Evolutionary conservation across 805 yeast genomes (phyloP), one percentile per base, ranked within the genome.

Genomic region (Ogataea siamensis): DNA sequence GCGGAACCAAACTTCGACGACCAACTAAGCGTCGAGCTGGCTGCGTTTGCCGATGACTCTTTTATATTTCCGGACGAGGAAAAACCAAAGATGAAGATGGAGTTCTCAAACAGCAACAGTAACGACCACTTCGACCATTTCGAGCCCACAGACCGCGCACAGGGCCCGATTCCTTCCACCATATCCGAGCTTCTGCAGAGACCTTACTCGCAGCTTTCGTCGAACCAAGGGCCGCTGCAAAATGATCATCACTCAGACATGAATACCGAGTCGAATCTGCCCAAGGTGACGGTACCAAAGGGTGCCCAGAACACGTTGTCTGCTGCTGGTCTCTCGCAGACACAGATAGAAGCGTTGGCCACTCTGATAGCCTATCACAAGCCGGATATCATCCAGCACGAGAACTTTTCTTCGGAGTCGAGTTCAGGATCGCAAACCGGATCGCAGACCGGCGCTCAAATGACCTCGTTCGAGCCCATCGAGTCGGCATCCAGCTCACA

Each of bases 41-140:
- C 87, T 12, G 89, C 88, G 1, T 84, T 84, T 70, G 91, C 89
- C 0, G 89, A 83, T 51, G 89, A 83, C 42, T 73, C 86, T 2
- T 84, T 84, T 49, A 74, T 84, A 2, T 84, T 84, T 55, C 87
- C 91, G 1, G 93, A 84, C 54, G 93, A 85, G 53, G 91, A 83
- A 23, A 83, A 83, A 54, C 81, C 82, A 1, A 70, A 64, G 43
- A 43, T 46, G 20, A 44, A 46, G 28, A 10, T 35, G 29, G 50
- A 29, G 25, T 43, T 38, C 23, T 30, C 43, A 21, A 26, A 21
- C 10, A 29, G 49, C 25, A 23, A 39, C 32, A 11, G 19, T n/a
- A 11, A 37, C 29, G 37, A 32, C 20, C 22, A 36, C 11, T n/a
- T 30, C 13, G 44, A 38, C 18, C 22, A 32, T 20, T 27, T 15